Evolutionary conservation across 139 green algal genomes (phyloP).

Genomic region (Micractinium conductrix): DNA sequence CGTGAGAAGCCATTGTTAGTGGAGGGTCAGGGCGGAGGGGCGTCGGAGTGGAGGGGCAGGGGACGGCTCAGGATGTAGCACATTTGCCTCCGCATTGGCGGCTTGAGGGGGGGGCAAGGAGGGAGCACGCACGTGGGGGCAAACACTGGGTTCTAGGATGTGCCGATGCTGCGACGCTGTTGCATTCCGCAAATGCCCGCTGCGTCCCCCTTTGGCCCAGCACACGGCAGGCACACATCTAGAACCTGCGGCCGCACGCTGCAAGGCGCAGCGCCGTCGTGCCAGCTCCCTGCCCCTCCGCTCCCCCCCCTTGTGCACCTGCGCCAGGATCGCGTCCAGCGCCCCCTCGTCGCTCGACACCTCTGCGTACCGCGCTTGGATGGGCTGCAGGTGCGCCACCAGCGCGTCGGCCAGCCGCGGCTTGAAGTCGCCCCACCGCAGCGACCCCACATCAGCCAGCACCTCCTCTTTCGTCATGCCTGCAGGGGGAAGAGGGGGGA

Average conservation of each 20-base stretch:
- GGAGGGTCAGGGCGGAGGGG: too few species aligned
- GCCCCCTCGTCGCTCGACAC: constrained; percentile 49
- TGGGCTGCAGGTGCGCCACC: constrained; percentile 89
- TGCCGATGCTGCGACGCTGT: not conserved
- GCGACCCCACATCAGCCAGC: constrained; percentile 62
- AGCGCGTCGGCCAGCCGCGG: constrained; percentile 92
- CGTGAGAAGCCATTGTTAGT: too few species aligned
- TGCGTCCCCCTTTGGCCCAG: too few species aligned
- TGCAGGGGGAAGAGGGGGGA: not conserved
- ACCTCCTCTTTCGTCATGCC: constrained; percentile 57
- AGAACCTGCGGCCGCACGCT: not conserved
- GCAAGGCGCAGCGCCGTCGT: not conserved
- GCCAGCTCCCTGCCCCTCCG: too few species aligned
- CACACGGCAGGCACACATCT: not conserved
- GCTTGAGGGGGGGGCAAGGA: too few species aligned
- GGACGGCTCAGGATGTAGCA: too few species aligned
- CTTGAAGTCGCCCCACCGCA: constrained; percentile 98
- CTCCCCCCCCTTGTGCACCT: not conserved
- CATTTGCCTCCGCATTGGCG: too few species aligned
- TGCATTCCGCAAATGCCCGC: too few species aligned
- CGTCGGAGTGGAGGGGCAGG: too few species aligned
- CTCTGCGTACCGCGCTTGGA: constrained; percentile 76
- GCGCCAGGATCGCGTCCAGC: constrained; percentile 56
- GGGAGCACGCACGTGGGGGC: too few species aligned
- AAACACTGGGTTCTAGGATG: not conserved